Evolutionary conservation across 768 basidiomycete species (phyloP).

Genomic region (Leccinum longicurvipes): DNA sequence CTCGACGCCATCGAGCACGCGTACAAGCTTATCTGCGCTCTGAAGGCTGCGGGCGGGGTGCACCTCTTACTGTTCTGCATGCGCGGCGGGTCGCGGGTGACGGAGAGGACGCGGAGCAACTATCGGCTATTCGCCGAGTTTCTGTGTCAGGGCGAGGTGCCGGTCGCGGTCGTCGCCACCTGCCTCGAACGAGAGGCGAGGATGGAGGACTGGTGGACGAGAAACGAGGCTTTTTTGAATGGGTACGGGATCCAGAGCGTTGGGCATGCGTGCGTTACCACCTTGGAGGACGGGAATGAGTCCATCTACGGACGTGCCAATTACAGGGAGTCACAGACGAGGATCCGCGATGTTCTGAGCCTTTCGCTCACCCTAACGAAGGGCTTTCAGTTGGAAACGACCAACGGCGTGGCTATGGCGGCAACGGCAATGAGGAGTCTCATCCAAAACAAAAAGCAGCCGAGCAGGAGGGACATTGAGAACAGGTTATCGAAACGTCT

Average conservation of each 20-base stretch:
- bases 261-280: slow-evolving; percentile 24
- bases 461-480: neutral
- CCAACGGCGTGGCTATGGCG: neutral
- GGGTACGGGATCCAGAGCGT: slow-evolving; percentile 9
- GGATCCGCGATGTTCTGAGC: slow-evolving; percentile 7
- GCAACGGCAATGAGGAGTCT: neutral
- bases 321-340: slow-evolving; percentile 13
- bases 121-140: slow-evolving; percentile 35
- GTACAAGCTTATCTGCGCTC: slow-evolving; percentile 23
- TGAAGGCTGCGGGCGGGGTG: slow-evolving; percentile 28
- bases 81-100: slow-evolving; percentile 30
- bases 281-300: neutral
- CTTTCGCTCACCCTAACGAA: neutral
- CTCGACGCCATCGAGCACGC: slow-evolving; percentile 7
- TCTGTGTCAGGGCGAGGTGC: slow-evolving; percentile 34
- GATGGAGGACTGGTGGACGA: neutral
- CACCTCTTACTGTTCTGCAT: slow-evolving; percentile 38
- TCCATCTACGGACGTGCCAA: neutral
- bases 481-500: neutral
- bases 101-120: slow-evolving; percentile 28
- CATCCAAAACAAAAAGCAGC: neutral
- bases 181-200: slow-evolving; percentile 8
- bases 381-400: neutral
- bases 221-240: slow-evolving; percentile 9
- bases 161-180: slow-evolving; percentile 35